These are phyloP conservation scores for Phlebiopsis gigantea DNA, from an alignment of 768 basidiomycete species.

Conservation along the genomic window DNA sequence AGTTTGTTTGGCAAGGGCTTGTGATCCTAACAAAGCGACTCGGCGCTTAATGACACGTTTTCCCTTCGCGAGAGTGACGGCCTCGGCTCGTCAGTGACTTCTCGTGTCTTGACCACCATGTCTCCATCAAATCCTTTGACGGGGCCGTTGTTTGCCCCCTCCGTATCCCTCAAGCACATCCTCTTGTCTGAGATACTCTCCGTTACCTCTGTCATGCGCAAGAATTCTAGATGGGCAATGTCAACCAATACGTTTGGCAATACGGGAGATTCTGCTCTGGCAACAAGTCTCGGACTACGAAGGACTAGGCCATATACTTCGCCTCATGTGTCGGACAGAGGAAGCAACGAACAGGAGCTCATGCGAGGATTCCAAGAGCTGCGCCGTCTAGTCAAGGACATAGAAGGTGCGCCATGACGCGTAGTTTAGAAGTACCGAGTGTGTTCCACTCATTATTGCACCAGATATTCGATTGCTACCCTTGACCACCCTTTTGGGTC, in stretches of 20 bases:
- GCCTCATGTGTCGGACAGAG: slow-evolving; percentile 40
- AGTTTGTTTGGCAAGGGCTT: background rate
- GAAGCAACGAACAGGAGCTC: slow-evolving; percentile 72
- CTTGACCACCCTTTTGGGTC: slow-evolving; percentile 62
- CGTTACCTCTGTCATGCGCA: slow-evolving; percentile 93
- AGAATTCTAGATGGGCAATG: slow-evolving; percentile 95
- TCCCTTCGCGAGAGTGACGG: background rate
- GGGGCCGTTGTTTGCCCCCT: background rate
- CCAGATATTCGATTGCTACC: slow-evolving; percentile 57
- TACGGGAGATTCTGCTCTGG: slow-evolving; percentile 61
- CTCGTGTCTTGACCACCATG: slow-evolving; percentile 4
- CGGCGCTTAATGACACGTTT: slow-evolving; percentile 15
- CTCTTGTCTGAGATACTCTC: slow-evolving; percentile 86
- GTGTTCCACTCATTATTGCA: background rate
- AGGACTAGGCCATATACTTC: slow-evolving; percentile 46
- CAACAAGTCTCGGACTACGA: slow-evolving; percentile 69
- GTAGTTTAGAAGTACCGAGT: background rate
- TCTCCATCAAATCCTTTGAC: background rate
- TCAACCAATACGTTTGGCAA: slow-evolving; percentile 50
- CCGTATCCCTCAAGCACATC: slow-evolving; percentile 66
- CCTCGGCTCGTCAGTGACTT: background rate
- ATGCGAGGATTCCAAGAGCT: slow-evolving; percentile 89
- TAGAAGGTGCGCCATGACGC: slow-evolving; percentile 44
- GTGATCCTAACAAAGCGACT: background rate
- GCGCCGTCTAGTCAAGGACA: slow-evolving; percentile 64